A percentile compares a stretch with the other conserved stretches of the same genome.
Evolutionary conservation across 163 green algal genomes (phyloP).

Genomic region (Prototheca cutis): DNA sequence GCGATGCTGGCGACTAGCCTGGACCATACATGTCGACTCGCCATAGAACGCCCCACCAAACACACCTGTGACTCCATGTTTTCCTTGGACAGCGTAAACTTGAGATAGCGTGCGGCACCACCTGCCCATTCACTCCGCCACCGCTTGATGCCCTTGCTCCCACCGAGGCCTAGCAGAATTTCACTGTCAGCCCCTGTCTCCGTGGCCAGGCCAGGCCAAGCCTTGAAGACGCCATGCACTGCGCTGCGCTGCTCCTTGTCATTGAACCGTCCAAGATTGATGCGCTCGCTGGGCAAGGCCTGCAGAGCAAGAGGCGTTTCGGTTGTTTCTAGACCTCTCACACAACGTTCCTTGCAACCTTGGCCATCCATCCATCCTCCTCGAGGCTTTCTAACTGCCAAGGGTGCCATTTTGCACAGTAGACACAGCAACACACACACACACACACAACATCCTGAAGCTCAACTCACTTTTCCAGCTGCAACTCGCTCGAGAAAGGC

Average conservation of each 20-base stretch:
- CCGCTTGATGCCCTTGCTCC: not conserved
- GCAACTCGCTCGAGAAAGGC: not conserved
- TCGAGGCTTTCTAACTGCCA: no score
- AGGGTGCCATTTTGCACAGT: not conserved
- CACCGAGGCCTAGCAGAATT: not conserved
- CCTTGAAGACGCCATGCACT: not conserved
- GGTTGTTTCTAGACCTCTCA: no score
- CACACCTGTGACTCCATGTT: constrained; percentile 72
- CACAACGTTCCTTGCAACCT: no score
- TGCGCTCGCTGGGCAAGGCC: no score
- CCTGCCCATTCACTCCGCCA: constrained; percentile 31
- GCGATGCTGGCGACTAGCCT: no score
- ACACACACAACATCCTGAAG: not conserved
- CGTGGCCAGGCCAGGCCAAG: not conserved
- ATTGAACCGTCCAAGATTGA: not conserved
- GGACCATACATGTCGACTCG: not conserved
- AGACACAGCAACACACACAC: not conserved
- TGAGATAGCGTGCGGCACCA: constrained; percentile 32
- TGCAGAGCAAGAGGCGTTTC: no score
- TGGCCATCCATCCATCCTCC: no score
- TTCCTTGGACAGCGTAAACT: constrained; percentile 77
- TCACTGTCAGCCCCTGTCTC: not conserved
- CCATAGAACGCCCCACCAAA: no score
- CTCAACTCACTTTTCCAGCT: not conserved
- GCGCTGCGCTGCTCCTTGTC: not conserved